These are phyloP conservation scores for Aspergillus fischeri DNA, from an alignment of 2,329 filamentous ascomycete genomes.

Conservation along the genomic window DNA sequence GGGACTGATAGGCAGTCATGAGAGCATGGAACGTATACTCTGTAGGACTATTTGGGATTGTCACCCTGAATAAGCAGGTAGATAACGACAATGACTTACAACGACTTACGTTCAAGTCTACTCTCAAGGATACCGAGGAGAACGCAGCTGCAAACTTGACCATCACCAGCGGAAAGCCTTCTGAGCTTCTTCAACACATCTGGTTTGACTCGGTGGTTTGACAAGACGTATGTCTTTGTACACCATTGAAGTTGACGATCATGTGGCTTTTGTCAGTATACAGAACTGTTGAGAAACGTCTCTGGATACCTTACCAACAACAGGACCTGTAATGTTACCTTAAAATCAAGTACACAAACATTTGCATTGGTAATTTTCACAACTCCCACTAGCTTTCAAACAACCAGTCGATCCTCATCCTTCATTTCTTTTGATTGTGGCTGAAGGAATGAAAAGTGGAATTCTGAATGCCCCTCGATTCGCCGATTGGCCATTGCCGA, in stretches of 20 bases:
- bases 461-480: not conserved
- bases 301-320: not conserved
- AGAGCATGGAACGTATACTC: not conserved
- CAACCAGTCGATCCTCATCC: not conserved
- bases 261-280: not conserved
- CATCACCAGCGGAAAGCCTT: not conserved
- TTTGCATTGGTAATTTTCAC: not conserved
- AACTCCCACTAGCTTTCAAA: not conserved
- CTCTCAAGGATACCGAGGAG: not conserved
- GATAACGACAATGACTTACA: not conserved
- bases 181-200: not conserved
- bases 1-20: not conserved
- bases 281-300: too few species aligned
- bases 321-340: not conserved
- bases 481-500: not conserved
- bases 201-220: not conserved
- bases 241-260: not conserved
- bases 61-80: not conserved
- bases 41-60: not conserved
- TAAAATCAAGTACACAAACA: not conserved
- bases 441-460: not conserved
- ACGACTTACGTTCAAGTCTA: not conserved
- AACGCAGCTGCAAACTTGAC: not conserved
- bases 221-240: not conserved
- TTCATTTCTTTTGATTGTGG: not conserved